Conservation (phyloP, 1,284 basidiomycete species). For the Peniophora sp. region DNA sequence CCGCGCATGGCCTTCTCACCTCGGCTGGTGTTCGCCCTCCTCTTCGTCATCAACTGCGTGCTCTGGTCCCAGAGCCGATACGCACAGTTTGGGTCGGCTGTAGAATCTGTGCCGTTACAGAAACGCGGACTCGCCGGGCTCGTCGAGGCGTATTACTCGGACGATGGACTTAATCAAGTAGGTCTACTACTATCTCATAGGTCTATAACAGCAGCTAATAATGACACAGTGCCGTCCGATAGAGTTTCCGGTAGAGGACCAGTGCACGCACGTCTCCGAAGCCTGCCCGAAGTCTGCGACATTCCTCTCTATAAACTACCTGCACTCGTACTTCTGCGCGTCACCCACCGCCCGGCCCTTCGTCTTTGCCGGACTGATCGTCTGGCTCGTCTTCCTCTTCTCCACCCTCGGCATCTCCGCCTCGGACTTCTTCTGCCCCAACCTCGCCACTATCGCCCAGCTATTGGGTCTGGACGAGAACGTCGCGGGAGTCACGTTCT, state of each 20-base stretch:
- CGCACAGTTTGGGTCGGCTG: slow-evolving; percentile 23
- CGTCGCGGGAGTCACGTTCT: slow-evolving; percentile 87
- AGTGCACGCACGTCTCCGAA: slow-evolving; percentile 55
- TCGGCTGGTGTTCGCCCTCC: slow-evolving; percentile 38
- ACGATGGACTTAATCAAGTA: neutral
- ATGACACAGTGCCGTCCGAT: slow-evolving; percentile 53
- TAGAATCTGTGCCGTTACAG: neutral
- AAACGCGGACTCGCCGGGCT: neutral
- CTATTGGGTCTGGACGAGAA: slow-evolving; percentile 82
- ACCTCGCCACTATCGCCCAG: slow-evolving; percentile 79
- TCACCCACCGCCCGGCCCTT: slow-evolving; percentile 42
- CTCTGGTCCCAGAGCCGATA: slow-evolving; percentile 62
- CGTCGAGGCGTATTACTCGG: slow-evolving; percentile 1
- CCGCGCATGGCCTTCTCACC: slow-evolving; percentile 28
- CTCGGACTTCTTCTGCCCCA: slow-evolving; percentile 93
- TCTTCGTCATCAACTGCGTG: slow-evolving; percentile 46
- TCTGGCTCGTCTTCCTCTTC: slow-evolving; percentile 82
- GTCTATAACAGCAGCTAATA: neutral
- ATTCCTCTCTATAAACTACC: slow-evolving; percentile 63
- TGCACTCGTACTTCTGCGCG: slow-evolving; percentile 63
- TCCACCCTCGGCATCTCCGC: slow-evolving; percentile 88
- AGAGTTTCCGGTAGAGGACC: slow-evolving; percentile 39
- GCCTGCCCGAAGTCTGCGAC: slow-evolving; percentile 50
- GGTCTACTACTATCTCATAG: neutral
- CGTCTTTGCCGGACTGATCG: slow-evolving; percentile 51